Evolutionary conservation across 768 basidiomycete genomes (phyloP).

Genomic region (Coprinellus micaceus): DNA sequence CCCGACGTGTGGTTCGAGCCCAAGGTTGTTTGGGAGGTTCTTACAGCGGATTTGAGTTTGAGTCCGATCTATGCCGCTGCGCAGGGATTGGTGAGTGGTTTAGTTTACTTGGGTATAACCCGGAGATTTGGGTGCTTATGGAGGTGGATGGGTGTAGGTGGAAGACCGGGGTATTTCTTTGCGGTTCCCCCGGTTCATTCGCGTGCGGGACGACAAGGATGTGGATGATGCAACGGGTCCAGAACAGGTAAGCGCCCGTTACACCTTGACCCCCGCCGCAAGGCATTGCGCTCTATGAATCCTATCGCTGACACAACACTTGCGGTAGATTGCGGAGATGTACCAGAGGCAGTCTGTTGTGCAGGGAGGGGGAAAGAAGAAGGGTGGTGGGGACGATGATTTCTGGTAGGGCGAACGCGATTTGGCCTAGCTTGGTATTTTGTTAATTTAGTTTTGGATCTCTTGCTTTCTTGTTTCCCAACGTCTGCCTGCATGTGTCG

Average conservation of each 20-base stretch:
- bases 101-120: too few species aligned
- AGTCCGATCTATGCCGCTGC: constrained; percentile 97
- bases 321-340: constrained; percentile 92
- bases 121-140: too few species aligned
- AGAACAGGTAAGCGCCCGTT: constrained; percentile 66
- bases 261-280: too few species aligned
- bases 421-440: not conserved
- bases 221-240: constrained; percentile 90
- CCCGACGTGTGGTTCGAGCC: constrained; percentile 99
- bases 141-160: too few species aligned
- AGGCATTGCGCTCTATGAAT: too few species aligned
- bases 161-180: constrained; percentile 92
- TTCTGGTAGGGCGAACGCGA: constrained; percentile 57
- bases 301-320: not conserved
- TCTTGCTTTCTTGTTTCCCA: too few species aligned
- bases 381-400: constrained; percentile 70
- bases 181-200: constrained; percentile 93
- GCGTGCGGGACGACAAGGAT: constrained; percentile 88
- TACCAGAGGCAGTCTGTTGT: constrained; percentile 86
- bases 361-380: constrained; percentile 66
- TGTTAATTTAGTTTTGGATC: not conserved
- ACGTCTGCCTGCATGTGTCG: too few species aligned
- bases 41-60: constrained; percentile 93
- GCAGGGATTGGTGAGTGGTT: constrained; percentile 70
- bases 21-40: constrained; percentile 95